A percentile compares a stretch with the other conserved stretches of the same genome.
Evolutionary conservation across 805 yeast species (phyloP).

Genomic region (Maudiozyma bulderi): DNA sequence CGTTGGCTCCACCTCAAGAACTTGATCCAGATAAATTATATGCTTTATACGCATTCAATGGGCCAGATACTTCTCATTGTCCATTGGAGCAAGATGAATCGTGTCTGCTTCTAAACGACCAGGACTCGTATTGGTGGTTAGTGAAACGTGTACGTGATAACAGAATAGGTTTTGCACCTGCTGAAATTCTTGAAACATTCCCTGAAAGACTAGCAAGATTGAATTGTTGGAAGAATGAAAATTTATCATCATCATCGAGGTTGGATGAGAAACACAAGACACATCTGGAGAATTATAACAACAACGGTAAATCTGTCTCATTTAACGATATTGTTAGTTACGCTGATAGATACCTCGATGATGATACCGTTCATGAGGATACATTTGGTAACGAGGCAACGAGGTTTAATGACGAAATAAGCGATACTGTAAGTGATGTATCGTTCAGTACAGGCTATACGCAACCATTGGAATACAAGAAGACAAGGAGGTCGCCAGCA

Average conservation of each 20-base stretch:
- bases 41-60: conserved; percentile 78
- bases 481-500: conserved; percentile 6
- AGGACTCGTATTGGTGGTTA: conserved; percentile 96
- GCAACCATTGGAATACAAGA: conserved; percentile 22
- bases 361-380: conserved; percentile 20
- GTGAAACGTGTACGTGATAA: conserved; percentile 52
- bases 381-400: conserved; percentile 32
- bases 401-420: conserved; percentile 19
- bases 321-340: conserved; percentile 27
- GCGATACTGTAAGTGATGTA: conserved; percentile 27
- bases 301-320: conserved; percentile 25
- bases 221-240: conserved; percentile 88
- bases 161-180: conserved; percentile 90
- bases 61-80: conserved; percentile 91
- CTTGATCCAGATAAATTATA: conserved; percentile 75
- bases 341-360: conserved; percentile 23
- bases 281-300: conserved; percentile 9
- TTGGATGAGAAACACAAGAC: background rate
- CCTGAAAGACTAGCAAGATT: conserved; percentile 84
- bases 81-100: conserved; percentile 72
- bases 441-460: conserved; percentile 25
- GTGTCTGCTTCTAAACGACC: conserved; percentile 72
- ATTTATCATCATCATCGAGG: conserved; percentile 23
- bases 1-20: conserved; percentile 59
- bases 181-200: conserved; percentile 86